These are phyloP conservation scores for Scedosporium boydii DNA, from an alignment of 2,329 filamentous ascomycete genomes.

Conservation along the genomic window DNA sequence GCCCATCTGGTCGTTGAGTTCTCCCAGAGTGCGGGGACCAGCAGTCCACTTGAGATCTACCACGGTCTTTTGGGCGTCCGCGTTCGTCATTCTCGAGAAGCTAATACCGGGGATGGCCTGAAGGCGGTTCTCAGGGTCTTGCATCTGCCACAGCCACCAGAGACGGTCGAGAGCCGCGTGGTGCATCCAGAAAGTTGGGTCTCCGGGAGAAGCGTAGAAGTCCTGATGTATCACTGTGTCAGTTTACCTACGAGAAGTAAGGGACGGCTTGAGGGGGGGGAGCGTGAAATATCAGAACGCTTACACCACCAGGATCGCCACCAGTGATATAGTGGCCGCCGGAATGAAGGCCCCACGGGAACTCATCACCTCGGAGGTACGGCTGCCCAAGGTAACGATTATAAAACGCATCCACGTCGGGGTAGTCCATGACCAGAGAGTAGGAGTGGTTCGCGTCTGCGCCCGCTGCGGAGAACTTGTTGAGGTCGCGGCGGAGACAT, in stretches of 20 bases:
- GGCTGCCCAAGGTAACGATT: constrained; percentile 12
- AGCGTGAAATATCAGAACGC: not conserved
- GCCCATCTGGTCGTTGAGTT: not conserved
- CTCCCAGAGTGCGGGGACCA: not conserved
- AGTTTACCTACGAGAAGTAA: not conserved
- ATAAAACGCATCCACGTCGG: constrained; percentile 11
- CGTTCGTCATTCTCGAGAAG: not conserved
- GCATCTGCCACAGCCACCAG: constrained; percentile 13
- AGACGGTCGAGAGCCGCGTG: constrained; percentile 19
- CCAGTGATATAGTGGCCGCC: constrained; percentile 32
- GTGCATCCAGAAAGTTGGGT: constrained; percentile 24
- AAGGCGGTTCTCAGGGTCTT: constrained; percentile 5
- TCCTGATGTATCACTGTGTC: constrained; percentile 13
- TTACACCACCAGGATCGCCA: constrained; percentile 18
- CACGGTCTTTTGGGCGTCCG: not conserved
- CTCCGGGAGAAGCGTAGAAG: constrained; percentile 27
- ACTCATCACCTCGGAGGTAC: constrained; percentile 8
- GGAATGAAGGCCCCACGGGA: constrained; percentile 20
- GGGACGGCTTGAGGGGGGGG: too few relatives aligned
- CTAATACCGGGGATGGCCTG: constrained; percentile 2
- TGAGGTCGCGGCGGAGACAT: constrained; percentile 29
- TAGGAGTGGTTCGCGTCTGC: constrained; percentile 16
- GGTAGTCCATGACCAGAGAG: constrained; percentile 10
- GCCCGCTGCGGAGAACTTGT: constrained; percentile 13
- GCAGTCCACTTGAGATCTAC: not conserved